Evolutionary conservation across 352 stramenopile species (phyloP), one percentile per base, ranked within the genome.

Genomic region (Phytophthora europaea): DNA sequence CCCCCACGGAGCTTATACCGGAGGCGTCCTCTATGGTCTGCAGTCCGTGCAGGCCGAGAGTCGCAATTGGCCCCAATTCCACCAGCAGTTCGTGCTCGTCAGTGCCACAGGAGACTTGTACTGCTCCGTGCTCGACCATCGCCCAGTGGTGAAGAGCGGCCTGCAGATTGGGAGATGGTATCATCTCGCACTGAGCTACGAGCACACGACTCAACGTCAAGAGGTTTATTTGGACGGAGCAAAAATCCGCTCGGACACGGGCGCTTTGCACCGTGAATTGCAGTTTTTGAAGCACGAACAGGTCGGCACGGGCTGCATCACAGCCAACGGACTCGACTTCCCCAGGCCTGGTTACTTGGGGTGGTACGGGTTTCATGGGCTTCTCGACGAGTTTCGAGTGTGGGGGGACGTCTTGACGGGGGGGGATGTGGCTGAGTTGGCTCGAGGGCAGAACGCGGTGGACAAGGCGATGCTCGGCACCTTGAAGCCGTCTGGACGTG

Each of bases 321-420:
- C 58, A 5, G 66, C 47, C 26, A 68, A 63, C 4, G 53, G 12
- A 0, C 33, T 67, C 3, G 22, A 76, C 18, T 63, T 53, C 31
- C 67, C 48, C 0, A 20, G 31, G 31, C 66, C 66, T 59, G 59
- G 52, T 0, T 67, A 48, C n/a, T 51, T 58, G 47, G 63, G 74
- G 0, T 87, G 75, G 77, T 82, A 81, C 57, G 67, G 52, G 0
- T 87, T 84, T 23, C 56, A 78, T 33, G 80, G 80, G 3, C 10
- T 82, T 6, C 34, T 87, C 6, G 68, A 87, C 38, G 73, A 78
- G 38, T 80, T 84, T 47, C 74, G 72, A 18, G 34, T 81, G 13
- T 87, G 73, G 73, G 60, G 60, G 20, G 59, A 55, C 1, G 52
- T 73, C 12, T 48, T 84, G 13, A 70, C 57, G 2, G 20, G 61